phyloP scores from a whole-genome alignment of 768 basidiomycete genomes.

The Candolleomyces efflorescens region DNA sequence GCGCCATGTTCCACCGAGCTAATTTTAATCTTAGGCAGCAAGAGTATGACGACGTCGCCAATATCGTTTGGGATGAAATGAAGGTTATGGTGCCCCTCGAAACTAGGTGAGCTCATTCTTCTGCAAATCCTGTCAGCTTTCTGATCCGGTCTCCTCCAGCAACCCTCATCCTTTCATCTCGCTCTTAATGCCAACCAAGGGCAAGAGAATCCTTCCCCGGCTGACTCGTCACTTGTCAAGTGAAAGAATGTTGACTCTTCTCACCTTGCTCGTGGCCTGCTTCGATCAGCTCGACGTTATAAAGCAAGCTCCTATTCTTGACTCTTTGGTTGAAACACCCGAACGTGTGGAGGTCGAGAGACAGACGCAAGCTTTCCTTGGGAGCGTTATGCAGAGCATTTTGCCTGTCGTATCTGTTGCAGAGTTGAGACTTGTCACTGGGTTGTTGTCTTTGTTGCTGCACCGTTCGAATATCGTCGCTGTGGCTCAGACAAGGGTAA shows the following conservation, averaged over 20 bases:
- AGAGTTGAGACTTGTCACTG: constrained; percentile 77
- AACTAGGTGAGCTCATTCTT: constrained; percentile 61
- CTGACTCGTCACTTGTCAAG: constrained; percentile 79
- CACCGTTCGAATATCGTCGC: constrained; percentile 71
- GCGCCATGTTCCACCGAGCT: constrained; percentile 1
- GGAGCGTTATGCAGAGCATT: constrained; percentile 82
- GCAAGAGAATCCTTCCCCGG: constrained; percentile 88
- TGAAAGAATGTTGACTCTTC: constrained; percentile 76
- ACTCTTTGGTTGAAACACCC: constrained; percentile 54
- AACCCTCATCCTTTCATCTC: constrained; percentile 97
- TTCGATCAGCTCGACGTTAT: constrained; percentile 95
- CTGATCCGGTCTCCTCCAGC: constrained; percentile 33
- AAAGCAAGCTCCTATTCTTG: constrained; percentile 67
- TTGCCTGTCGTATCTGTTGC: constrained; percentile 77
- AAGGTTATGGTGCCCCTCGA: constrained; percentile 90
- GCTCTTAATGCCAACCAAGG: constrained; percentile 81
- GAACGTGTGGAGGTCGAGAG: constrained; percentile 70
- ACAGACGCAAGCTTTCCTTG: constrained; percentile 89
- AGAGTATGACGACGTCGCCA: constrained; percentile 54
- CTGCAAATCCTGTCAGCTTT: background rate
- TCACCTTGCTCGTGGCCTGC: constrained; percentile 91
- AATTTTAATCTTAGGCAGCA: constrained; percentile 40
- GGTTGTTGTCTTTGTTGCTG: constrained; percentile 78
- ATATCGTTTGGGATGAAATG: constrained; percentile 75
- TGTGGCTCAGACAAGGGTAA: constrained; percentile 77